Evolutionary conservation across 192 early-diverging fungal genomes (phyloP).

Genomic region (Coemansia sp.): DNA sequence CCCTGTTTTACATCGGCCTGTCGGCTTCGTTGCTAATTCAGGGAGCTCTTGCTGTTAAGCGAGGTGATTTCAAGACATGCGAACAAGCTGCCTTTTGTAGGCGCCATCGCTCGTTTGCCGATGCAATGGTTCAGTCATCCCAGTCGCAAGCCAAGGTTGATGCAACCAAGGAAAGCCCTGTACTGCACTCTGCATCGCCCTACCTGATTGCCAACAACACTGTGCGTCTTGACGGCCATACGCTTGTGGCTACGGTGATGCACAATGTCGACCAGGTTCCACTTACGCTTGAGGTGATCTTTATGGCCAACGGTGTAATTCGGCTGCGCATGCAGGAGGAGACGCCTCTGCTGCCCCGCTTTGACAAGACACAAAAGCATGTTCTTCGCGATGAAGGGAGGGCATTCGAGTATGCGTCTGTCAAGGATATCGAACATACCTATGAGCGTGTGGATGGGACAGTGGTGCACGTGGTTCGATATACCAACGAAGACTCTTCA

Average conservation of each 20-base stretch:
- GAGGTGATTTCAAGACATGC: conserved; percentile 91
- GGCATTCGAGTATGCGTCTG: conserved; percentile 25
- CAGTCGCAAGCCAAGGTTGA: conserved; percentile 18
- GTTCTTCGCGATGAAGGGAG: conserved; percentile 55
- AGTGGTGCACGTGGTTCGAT: conserved; percentile 29
- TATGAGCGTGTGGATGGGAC: conserved; percentile 15
- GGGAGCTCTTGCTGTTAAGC: conserved; percentile 61
- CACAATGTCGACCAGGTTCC: conserved; percentile 35
- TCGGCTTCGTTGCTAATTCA: conserved; percentile 21
- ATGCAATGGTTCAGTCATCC: conserved; percentile 51
- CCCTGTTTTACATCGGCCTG: conserved; percentile 24
- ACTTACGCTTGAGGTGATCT: conserved; percentile 43
- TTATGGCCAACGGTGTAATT: conserved; percentile 60
- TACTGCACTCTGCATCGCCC: conserved; percentile 47
- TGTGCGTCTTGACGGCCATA: conserved; percentile 55
- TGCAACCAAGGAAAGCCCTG: conserved; percentile 1
- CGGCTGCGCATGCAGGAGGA: conserved; percentile 69
- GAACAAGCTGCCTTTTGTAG: conserved; percentile 83
- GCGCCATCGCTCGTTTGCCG: conserved; percentile 85
- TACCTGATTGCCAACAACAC: conserved; percentile 67
- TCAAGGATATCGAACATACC: conserved; percentile 21
- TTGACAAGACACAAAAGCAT: conserved; percentile 62
- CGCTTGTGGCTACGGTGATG: conserved; percentile 28
- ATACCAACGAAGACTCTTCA: conserved; percentile 8
- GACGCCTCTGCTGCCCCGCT: conserved; percentile 67